Evolutionary conservation across 768 basidiomycete species (phyloP).

Genomic region (Lentinula detonsa): DNA sequence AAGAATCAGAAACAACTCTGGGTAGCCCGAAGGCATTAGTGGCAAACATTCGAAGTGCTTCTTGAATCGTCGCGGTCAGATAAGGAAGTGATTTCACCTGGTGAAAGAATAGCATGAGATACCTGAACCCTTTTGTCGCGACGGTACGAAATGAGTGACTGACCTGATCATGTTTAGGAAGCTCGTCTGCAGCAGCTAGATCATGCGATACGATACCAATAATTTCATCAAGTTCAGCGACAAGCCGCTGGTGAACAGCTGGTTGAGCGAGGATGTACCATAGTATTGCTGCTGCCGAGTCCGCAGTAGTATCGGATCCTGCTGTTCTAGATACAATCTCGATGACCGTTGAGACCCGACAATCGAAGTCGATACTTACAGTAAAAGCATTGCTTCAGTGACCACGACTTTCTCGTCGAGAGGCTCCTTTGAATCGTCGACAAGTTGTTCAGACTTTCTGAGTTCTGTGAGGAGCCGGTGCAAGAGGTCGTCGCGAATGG

Average conservation of each 20-base stretch:
- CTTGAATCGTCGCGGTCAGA: not conserved
- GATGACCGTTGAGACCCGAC: not conserved
- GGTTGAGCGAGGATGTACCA: constrained; percentile 1
- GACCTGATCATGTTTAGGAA: constrained; percentile 4
- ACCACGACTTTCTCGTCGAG: not conserved
- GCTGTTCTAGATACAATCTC: not conserved
- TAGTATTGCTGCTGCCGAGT: not conserved
- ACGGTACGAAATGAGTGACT: not conserved
- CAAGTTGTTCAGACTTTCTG: not conserved
- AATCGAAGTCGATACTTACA: not conserved
- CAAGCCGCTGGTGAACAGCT: not conserved
- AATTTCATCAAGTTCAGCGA: not conserved
- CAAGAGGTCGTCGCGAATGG: not conserved
- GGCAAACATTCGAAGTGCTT: constrained; percentile 1
- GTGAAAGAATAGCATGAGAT: not conserved
- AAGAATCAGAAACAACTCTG: not conserved
- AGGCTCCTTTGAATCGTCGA: not conserved
- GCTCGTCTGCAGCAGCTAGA: not conserved
- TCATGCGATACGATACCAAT: not conserved
- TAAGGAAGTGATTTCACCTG: constrained; percentile 2
- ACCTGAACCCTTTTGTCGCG: not conserved
- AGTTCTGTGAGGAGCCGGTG: not conserved
- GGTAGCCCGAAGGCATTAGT: constrained; percentile 1
- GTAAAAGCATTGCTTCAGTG: not conserved
- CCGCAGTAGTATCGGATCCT: not conserved